Base-by-base conservation (phyloP, 2,329 filamentous ascomycete genomes). In the Venturia carpophila region DNA sequence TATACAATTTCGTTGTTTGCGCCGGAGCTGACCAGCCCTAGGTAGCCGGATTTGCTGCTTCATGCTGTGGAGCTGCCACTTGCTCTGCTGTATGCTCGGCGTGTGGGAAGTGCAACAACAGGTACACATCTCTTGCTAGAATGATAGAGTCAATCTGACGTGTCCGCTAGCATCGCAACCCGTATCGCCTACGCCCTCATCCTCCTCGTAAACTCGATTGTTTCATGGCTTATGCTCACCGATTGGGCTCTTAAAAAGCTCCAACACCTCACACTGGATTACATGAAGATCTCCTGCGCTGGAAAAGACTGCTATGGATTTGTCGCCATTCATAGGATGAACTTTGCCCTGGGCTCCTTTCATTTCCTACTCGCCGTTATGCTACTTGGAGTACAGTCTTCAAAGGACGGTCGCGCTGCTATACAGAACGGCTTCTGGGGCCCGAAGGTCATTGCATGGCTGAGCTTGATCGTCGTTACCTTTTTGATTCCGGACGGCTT, bases 401-500 rank as follows among this genome's bases (percentile, higher is more conserved):
- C 92, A 30, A 94, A 90, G 75, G 90, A 96, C 74, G 89, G 89
- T 56, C 88, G 94, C 69, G 92, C 94, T 1, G 84, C 86, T 21
- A 84, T 99, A 64, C 94, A 99, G 74, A 99, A 99, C 78, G 94
- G 93, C n/a, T 99, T 91, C 77, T 99, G 94, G 94, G 94, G 92
- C 1, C 94, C 94, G 58, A 99, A 99, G 79, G 83, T 99, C 66
- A 85, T 97, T 67, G 85, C 87, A 63, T 99, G 94, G 94, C 74
- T 97, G 62, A 86, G 82, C 17, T 84, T 97, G 69, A 87, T 97
- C 67, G 90, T 97, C 66, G 75, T 96, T 66, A 96, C 92, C 34
- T 99, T 97, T 80, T 85, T 99, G 72, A 97, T 99, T 66, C 94
- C 94, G 19, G 93, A 99, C 73, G 82, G 81, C 37, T 97, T 99